Conservation (phyloP, 139 green algal species). For the Coccomyxa sp. region DNA sequence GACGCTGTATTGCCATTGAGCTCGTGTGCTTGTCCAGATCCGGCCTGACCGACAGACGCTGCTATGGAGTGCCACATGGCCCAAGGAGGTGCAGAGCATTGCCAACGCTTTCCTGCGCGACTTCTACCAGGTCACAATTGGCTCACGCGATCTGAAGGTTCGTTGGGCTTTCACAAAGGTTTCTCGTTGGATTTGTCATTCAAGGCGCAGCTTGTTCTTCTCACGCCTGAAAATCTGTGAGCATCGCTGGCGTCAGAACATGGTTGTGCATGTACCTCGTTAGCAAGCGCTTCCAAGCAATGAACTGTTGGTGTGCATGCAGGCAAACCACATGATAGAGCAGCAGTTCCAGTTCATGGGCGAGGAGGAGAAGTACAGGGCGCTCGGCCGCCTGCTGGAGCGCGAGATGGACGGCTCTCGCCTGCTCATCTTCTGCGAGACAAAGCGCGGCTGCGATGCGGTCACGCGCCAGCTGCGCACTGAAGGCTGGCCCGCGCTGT, state of each 20-base stretch:
- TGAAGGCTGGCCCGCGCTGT: conserved; percentile 81
- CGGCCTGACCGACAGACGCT: conserved; percentile 88
- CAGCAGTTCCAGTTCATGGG: conserved; percentile 72
- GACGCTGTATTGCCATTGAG: not conserved
- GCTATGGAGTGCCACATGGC: conserved; percentile 95
- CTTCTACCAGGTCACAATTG: conserved; percentile 79
- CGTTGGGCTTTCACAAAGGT: not conserved
- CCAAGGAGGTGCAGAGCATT: conserved; percentile 84
- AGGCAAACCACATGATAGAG: conserved; percentile 84
- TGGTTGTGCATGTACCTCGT: not conserved
- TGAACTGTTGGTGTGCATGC: not conserved
- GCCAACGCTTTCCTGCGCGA: conserved; percentile 80
- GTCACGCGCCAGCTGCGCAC: conserved; percentile 78
- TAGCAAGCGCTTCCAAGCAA: not conserved
- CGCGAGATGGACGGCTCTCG: conserved; percentile 75
- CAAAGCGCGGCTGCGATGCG: conserved; percentile 86
- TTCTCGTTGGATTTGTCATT: too few species aligned
- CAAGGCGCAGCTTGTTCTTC: too few species aligned
- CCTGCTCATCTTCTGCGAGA: conserved; percentile 85
- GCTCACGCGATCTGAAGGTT: conserved; percentile 71
- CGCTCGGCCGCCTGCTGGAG: conserved; percentile 50
- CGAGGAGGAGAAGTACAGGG: conserved; percentile 66
- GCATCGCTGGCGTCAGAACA: not conserved
- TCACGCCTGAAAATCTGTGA: too few species aligned
- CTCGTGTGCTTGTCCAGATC: conserved; percentile 55